These are phyloP conservation scores for Pichia sp. DNA, from an alignment of 1,139 yeast genomes.

Conservation along the genomic window DNA sequence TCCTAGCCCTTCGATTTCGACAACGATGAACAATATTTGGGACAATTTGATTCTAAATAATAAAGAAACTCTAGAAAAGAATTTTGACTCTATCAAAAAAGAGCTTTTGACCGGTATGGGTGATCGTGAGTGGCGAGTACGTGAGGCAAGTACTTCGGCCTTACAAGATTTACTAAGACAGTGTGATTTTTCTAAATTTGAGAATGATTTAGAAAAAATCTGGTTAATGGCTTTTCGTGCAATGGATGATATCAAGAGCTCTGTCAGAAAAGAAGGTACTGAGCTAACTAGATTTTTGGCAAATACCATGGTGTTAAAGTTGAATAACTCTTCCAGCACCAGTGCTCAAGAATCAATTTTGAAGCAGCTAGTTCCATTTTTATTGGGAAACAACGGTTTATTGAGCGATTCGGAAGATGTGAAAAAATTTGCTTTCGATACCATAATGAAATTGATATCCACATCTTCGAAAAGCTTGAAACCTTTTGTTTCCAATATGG, in stretches of 20 bases:
- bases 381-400: conserved; percentile 74
- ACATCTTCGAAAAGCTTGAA: conserved; percentile 56
- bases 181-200: conserved; percentile 52
- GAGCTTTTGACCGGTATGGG: conserved; percentile 73
- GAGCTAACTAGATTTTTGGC: conserved; percentile 67
- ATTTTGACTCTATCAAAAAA: conserved; percentile 55
- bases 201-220: conserved; percentile 54
- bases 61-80: conserved; percentile 47
- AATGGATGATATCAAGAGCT: conserved; percentile 92
- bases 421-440: conserved; percentile 67
- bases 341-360: conserved; percentile 51
- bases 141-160: conserved; percentile 85
- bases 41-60: conserved; percentile 60
- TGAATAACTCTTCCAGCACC: conserved; percentile 36
- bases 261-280: conserved; percentile 80
- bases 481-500: conserved; percentile 64
- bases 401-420: conserved; percentile 86
- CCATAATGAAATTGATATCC: conserved; percentile 65
- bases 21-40: conserved; percentile 90
- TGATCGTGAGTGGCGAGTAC: conserved; percentile 85
- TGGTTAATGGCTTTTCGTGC: conserved; percentile 89
- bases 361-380: conserved; percentile 66
- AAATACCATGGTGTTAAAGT: conserved; percentile 54
- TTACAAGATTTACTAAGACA: conserved; percentile 67
- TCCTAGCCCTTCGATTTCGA: conserved; percentile 71